A percentile compares a stretch with the other conserved stretches of the same genome.
phyloP scores from a whole-genome alignment of 345 rosid species.

The Iberis pinnata region DNA sequence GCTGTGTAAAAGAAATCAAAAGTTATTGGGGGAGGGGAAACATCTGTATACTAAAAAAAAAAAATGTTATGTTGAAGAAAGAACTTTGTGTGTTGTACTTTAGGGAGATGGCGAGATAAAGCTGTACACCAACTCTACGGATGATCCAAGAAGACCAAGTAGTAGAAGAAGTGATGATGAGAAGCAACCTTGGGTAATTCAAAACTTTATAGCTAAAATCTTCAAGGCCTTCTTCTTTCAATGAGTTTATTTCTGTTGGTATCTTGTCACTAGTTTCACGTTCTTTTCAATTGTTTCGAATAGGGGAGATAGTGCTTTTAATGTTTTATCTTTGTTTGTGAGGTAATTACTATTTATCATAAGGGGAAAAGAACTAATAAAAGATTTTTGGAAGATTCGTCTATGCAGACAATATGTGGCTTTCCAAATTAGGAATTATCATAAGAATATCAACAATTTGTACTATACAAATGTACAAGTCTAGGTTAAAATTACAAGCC shows the following conservation, averaged over 20 bases:
- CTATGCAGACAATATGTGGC: no score
- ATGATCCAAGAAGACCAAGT: no score
- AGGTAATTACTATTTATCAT: no score
- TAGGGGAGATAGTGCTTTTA: not conserved
- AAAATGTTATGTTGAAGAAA: conserved; percentile 16
- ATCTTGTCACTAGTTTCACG: conserved; percentile 22
- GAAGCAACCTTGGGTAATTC: not conserved
- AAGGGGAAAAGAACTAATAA: no score
- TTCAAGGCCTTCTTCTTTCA: conserved; percentile 17
- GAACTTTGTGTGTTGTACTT: conserved; percentile 8
- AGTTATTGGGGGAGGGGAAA: conserved; percentile 10
- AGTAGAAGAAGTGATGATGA: conserved; percentile 13
- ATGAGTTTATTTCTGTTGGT: conserved; percentile 11
- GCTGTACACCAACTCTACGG: conserved; percentile 11
- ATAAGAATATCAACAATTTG: no score
- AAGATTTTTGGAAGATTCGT: no score
- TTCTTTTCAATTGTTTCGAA: conserved; percentile 16
- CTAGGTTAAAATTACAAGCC: no score
- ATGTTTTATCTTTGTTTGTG: no score
- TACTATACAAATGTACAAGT: no score
- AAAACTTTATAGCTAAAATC: conserved; percentile 2
- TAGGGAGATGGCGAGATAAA: conserved; percentile 22
- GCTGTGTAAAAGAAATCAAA: conserved; percentile 24
- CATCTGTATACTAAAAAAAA: conserved; percentile 18
- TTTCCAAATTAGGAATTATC: no score